Evolutionary conservation across 2,329 filamentous ascomycete species (phyloP).

Genomic region (Paramyrothecium sp.): DNA sequence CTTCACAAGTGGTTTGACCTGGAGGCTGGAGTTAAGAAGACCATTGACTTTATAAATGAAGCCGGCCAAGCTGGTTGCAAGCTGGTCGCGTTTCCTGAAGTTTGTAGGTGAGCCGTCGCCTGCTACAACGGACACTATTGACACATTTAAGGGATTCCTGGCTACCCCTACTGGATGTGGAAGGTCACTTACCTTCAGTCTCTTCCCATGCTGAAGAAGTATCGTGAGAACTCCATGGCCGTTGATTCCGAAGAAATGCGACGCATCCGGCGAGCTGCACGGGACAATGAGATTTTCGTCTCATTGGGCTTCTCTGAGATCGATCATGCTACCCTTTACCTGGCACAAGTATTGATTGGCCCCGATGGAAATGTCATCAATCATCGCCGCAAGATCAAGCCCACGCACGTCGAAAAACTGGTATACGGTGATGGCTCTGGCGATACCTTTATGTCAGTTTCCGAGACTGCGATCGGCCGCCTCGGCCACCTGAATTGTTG

Average conservation of each 20-base stretch:
- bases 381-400: conserved; percentile 50
- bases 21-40: conserved; percentile 51
- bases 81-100: conserved; percentile 54
- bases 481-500: conserved; percentile 56
- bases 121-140: background rate
- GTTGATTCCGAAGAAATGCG: conserved; percentile 41
- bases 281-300: conserved; percentile 41
- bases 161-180: conserved; percentile 47
- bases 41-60: conserved; percentile 53
- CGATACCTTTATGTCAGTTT: conserved; percentile 48
- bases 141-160: conserved; percentile 40
- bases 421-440: conserved; percentile 56
- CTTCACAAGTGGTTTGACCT: conserved; percentile 52
- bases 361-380: conserved; percentile 42
- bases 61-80: conserved; percentile 52
- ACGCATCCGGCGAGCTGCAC: conserved; percentile 36
- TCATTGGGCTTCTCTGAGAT: conserved; percentile 50
- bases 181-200: conserved; percentile 26
- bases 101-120: conserved; percentile 24
- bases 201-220: conserved; percentile 28
- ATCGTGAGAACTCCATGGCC: conserved; percentile 35
- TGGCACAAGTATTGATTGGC: conserved; percentile 51
- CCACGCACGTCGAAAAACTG: conserved; percentile 45
- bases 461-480: conserved; percentile 47
- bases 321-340: conserved; percentile 42